Conservation (phyloP, 1,284 basidiomycete species). For the Coniferiporia sulphurascens region DNA sequence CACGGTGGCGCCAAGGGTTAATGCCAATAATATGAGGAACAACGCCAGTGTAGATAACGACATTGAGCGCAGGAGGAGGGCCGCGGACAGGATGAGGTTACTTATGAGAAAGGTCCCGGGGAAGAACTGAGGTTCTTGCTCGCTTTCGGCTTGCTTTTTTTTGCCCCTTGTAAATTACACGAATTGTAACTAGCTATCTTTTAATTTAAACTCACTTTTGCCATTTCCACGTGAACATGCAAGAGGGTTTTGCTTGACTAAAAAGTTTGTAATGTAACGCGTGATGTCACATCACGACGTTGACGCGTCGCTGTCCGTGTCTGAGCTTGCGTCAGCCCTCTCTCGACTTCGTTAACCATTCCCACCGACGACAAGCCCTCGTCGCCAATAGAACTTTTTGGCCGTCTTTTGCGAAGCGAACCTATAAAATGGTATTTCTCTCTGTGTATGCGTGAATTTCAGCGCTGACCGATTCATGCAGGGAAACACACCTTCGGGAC, state of each 20-base stretch:
- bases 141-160: not conserved
- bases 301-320: constrained; percentile 9
- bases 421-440: constrained; percentile 2
- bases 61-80: constrained; percentile 63
- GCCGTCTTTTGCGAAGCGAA: not conserved
- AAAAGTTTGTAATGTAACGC: not conserved
- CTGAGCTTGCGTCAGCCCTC: constrained; percentile 16
- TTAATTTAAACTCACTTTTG: constrained; percentile 17
- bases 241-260: not conserved
- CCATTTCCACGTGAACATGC: not conserved
- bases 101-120: constrained; percentile 44
- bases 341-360: not conserved
- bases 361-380: not conserved
- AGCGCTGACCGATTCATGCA: constrained; percentile 26
- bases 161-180: not conserved
- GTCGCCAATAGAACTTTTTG: too few species aligned
- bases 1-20: constrained; percentile 64
- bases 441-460: not conserved
- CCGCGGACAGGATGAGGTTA: constrained; percentile 61
- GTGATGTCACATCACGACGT: not conserved
- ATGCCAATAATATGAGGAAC: constrained; percentile 41
- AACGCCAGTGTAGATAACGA: constrained; percentile 62
- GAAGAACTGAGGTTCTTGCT: constrained; percentile 8
- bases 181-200: not conserved
- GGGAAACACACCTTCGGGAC: constrained; percentile 80